Percentiles rank a stretch among this genome's conserved stretches.
Evolutionary conservation across 2,329 filamentous ascomycete genomes (phyloP).

Genomic region (Tolypocladium capitatum): DNA sequence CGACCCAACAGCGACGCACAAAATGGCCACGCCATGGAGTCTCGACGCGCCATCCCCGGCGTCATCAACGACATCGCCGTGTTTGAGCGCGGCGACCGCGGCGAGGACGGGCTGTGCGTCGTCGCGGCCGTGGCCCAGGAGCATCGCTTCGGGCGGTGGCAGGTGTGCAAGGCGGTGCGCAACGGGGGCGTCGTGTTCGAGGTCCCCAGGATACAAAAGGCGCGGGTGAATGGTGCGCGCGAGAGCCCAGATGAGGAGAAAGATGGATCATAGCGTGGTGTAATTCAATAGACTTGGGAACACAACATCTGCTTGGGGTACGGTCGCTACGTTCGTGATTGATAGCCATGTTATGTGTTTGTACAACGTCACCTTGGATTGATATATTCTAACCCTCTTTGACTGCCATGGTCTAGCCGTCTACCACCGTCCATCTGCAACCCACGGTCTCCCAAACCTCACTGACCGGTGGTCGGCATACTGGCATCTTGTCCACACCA

Average conservation of each 20-base stretch:
- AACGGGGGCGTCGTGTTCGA: constrained; percentile 88
- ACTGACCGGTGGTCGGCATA: neutral
- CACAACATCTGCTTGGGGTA: neutral
- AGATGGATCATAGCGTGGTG: constrained; percentile 8
- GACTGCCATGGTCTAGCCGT: neutral
- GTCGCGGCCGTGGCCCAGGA: constrained; percentile 81
- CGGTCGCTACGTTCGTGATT: neutral
- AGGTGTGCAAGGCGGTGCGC: constrained; percentile 46
- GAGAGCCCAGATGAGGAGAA: constrained; percentile 8
- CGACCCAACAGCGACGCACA: constrained; percentile 12
- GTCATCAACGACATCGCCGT: constrained; percentile 81
- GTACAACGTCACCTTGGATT: neutral
- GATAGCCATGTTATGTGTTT: too few relatives aligned
- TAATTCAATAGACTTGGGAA: constrained; percentile 1
- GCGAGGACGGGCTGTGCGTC: constrained; percentile 65
- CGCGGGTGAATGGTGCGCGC: constrained; percentile 4
- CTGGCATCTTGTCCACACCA: neutral
- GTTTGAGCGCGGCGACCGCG: constrained; percentile 70
- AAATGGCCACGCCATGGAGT: constrained; percentile 6
- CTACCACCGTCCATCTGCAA: neutral
- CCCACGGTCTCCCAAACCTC: neutral
- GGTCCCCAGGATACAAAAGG: constrained; percentile 39
- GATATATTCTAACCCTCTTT: neutral
- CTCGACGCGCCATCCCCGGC: constrained; percentile 41
- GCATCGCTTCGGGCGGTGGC: constrained; percentile 75